Percentiles rank a stretch among this genome's conserved stretches.
These are phyloP conservation scores for Pleurotus tuoliensis DNA, from an alignment of 768 basidiomycete species.

Conservation along the genomic window DNA sequence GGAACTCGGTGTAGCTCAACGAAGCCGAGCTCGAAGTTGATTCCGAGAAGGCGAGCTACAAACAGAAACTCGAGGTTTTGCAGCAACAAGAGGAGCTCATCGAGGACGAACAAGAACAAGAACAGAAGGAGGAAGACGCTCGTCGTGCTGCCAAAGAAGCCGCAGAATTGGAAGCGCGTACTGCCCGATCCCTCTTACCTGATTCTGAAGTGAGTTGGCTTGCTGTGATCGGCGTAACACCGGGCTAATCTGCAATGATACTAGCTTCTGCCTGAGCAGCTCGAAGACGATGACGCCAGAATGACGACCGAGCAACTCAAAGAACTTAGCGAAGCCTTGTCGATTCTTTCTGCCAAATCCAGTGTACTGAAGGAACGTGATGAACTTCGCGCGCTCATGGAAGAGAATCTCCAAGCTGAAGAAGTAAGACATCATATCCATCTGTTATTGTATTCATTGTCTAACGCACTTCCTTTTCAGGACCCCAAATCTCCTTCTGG, in stretches of 20 bases:
- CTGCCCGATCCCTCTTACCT: constrained; percentile 80
- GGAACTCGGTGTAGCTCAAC: constrained; percentile 58
- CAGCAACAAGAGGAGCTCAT: constrained; percentile 99
- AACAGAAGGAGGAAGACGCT: constrained; percentile 92
- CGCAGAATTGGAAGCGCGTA: constrained; percentile 71
- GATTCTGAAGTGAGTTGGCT: constrained; percentile 71
- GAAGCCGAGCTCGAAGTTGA: constrained; percentile 97
- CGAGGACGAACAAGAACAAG: constrained; percentile 98
- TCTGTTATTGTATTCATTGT: constrained; percentile 4
- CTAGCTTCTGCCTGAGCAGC: constrained; percentile 61
- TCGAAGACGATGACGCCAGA: constrained; percentile 71
- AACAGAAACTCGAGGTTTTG: constrained; percentile 96
- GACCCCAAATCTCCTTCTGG: constrained; percentile 78
- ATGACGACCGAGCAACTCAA: constrained; percentile 97
- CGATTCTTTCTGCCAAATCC: constrained; percentile 88
- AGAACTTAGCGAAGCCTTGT: constrained; percentile 89
- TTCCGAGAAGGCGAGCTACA: constrained; percentile 90
- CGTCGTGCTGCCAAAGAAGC: constrained; percentile 80
- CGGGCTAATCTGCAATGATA: not conserved
- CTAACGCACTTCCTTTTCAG: constrained; percentile 25
- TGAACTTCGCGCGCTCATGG: constrained; percentile 88
- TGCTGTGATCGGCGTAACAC: too few species aligned
- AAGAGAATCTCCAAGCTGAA: constrained; percentile 87
- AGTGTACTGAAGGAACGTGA: constrained; percentile 94
- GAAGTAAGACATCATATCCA: constrained; percentile 47